phyloP scores from a whole-genome alignment of 2,329 filamentous ascomycete genomes.

The Trichoderma koningii region DNA sequence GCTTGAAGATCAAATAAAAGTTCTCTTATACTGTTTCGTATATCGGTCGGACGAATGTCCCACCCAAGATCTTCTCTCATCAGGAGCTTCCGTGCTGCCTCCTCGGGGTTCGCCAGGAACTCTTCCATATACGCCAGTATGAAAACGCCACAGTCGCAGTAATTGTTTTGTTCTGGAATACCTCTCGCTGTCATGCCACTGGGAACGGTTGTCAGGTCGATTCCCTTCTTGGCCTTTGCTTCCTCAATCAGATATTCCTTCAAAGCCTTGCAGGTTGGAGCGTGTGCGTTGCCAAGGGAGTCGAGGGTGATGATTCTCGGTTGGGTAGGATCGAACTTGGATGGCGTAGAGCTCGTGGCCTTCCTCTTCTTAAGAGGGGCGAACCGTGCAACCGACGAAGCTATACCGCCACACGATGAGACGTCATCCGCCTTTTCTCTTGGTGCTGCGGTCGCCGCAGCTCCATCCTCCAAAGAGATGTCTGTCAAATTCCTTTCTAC shows the following conservation, averaged over 20 bases:
- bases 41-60: conserved; percentile 57
- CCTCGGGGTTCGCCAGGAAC: conserved; percentile 74
- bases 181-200: conserved; percentile 67
- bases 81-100: conserved; percentile 68
- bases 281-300: conserved; percentile 70
- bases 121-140: conserved; percentile 81
- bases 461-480: conserved; percentile 33
- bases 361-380: conserved; percentile 27
- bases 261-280: conserved; percentile 64
- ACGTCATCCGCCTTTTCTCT: conserved; percentile 13
- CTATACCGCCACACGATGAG: neutral
- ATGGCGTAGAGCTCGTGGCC: conserved; percentile 29
- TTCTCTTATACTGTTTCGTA: conserved; percentile 67
- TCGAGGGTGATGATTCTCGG: conserved; percentile 84
- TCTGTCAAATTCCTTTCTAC: conserved; percentile 33
- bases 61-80: conserved; percentile 55
- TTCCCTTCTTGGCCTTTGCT: conserved; percentile 61
- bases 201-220: conserved; percentile 43
- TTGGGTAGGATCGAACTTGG: conserved; percentile 48
- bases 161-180: conserved; percentile 81
- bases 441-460: neutral
- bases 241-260: conserved; percentile 78
- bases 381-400: neutral
- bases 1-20: conserved; percentile 65
- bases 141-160: conserved; percentile 86